phyloP scores from a whole-genome alignment of 2,329 filamentous ascomycete species.

The Drechslerella stenobrocha region DNA sequence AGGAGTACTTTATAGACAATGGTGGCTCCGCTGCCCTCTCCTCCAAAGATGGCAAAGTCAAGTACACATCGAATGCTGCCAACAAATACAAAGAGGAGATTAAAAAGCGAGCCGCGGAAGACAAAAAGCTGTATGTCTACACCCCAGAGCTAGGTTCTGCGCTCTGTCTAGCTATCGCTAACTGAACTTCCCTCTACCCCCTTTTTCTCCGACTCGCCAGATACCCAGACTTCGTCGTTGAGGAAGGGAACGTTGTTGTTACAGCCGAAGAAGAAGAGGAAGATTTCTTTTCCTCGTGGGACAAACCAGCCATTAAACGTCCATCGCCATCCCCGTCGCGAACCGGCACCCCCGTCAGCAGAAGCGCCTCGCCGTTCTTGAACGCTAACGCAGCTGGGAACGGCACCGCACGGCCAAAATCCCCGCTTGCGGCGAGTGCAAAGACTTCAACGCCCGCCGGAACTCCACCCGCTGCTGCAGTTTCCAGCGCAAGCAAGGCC shows the following conservation, averaged over 20 bases:
- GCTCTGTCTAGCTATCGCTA: conserved; percentile 3
- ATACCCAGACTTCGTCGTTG: conserved; percentile 83
- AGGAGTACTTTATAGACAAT: conserved; percentile 97
- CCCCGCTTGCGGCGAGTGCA: conserved; percentile 70
- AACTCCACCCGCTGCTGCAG: conserved; percentile 60
- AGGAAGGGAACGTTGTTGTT: conserved; percentile 65
- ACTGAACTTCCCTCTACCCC: neutral
- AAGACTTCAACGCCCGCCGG: conserved; percentile 59
- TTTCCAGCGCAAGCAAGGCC: conserved; percentile 56
- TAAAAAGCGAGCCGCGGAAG: conserved; percentile 77
- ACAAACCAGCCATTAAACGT: conserved; percentile 94
- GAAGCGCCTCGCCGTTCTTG: conserved; percentile 87
- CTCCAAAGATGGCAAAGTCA: conserved; percentile 95
- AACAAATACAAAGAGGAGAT: conserved; percentile 98
- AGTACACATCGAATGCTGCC: conserved; percentile 91
- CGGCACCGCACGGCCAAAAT: conserved; percentile 74
- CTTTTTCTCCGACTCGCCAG: conserved; percentile 58
- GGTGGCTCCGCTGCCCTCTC: conserved; percentile 90
- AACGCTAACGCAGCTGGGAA: conserved; percentile 68
- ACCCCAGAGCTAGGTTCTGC: conserved; percentile 3
- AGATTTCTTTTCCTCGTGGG: conserved; percentile 99
- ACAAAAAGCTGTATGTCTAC: conserved; percentile 75
- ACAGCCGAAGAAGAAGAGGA: conserved; percentile 84
- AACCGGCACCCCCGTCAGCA: conserved; percentile 78
- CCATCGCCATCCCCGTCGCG: conserved; percentile 91